Evolutionary conservation across 2,329 filamentous ascomycete genomes (phyloP).

Genomic region (Kalaharituber pfeilii): DNA sequence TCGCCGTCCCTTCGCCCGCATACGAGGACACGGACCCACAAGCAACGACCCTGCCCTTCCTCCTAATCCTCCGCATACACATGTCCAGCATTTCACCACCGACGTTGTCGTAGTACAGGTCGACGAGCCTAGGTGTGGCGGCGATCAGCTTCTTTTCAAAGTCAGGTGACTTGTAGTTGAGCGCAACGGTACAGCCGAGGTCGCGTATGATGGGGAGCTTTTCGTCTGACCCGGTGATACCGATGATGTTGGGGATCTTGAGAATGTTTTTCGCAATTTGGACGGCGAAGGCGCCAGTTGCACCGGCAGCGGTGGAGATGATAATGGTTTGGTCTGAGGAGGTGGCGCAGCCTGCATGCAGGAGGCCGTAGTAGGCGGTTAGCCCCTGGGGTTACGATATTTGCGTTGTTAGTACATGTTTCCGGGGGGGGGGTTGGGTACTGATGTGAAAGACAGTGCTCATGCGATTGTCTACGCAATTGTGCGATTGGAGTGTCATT

Average conservation of each 20-base stretch:
- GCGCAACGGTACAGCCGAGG: conserved; percentile 25
- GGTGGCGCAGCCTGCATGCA: conserved; percentile 27
- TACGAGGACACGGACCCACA: conserved; percentile 32
- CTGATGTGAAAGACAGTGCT: too few species aligned
- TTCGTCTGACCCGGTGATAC: conserved; percentile 36
- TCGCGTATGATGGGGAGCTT: conserved; percentile 35
- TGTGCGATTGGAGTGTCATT: too few species aligned
- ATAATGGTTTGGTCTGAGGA: conserved; percentile 29
- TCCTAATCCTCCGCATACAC: conserved; percentile 30
- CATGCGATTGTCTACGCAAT: too few species aligned
- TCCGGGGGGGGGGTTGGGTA: too few species aligned
- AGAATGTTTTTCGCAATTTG: conserved; percentile 37
- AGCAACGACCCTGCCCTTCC: conserved; percentile 28
- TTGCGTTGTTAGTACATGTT: conserved; percentile 28
- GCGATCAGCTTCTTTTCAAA: conserved; percentile 33
- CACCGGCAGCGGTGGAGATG: conserved; percentile 33
- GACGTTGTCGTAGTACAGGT: conserved; percentile 37
- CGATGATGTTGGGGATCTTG: conserved; percentile 34
- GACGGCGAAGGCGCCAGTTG: conserved; percentile 34
- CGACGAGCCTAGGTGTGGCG: conserved; percentile 34
- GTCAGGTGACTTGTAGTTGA: conserved; percentile 37
- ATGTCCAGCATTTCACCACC: conserved; percentile 34
- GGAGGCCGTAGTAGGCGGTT: conserved; percentile 34
- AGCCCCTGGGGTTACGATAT: conserved; percentile 23
- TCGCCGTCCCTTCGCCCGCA: conserved; percentile 25